These are phyloP conservation scores for Penicillium sp. DNA, from an alignment of 2,329 filamentous ascomycete species.

Conservation along the genomic window DNA sequence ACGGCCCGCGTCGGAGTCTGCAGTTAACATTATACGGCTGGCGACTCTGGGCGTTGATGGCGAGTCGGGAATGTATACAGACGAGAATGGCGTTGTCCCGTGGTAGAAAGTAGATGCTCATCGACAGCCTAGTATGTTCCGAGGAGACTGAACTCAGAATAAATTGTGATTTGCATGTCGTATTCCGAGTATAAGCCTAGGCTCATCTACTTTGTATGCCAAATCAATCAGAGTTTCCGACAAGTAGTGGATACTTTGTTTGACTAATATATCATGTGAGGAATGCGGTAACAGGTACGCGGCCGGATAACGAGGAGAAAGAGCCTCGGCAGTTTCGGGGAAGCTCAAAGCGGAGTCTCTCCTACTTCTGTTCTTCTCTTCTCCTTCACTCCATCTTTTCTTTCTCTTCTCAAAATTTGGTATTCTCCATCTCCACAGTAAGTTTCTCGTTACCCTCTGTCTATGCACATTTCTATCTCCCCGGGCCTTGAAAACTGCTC, in stretches of 20 bases:
- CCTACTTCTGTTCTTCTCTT: constrained; percentile 7
- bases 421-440: constrained; percentile 8
- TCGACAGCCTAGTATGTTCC: neutral
- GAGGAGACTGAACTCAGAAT: neutral
- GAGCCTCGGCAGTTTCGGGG: constrained; percentile 26
- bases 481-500: neutral
- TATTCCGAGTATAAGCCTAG: constrained; percentile 9
- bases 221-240: neutral
- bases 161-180: neutral
- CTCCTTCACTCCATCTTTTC: neutral
- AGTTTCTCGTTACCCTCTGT: constrained; percentile 4
- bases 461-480: neutral
- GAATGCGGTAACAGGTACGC: constrained; percentile 12
- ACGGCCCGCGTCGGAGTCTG: constrained; percentile 16
- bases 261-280: rapidly evolving
- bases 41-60: constrained; percentile 17
- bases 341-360: constrained; percentile 19
- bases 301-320: constrained; percentile 13
- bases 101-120: constrained; percentile 9
- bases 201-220: neutral
- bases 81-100: constrained; percentile 18
- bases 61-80: constrained; percentile 18
- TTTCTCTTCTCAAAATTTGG: neutral
- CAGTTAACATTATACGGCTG: constrained; percentile 20
- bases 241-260: constrained; percentile 7